Base-by-base conservation (phyloP, 495 filamentous ascomycete genomes). In the Podospora didyma region DNA sequence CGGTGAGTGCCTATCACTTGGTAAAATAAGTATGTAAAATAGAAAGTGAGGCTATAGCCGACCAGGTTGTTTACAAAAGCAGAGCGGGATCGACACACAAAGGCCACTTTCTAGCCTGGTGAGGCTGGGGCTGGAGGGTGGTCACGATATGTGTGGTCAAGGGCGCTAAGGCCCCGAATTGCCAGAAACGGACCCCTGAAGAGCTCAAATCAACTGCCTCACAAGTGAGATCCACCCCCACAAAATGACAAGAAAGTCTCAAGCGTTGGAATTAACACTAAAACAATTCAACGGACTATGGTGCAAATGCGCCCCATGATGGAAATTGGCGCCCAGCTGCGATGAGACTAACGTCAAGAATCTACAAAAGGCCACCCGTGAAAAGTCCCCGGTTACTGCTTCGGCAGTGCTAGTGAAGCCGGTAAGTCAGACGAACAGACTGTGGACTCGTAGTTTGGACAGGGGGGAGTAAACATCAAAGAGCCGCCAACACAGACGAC, bases 1-100 rank as follows among this genome's bases (percentile, higher is more conserved):
- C 65, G 65, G 54, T 23, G 46, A 37, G 49, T 47, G 61, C 23
- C 24, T 45, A 60, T 57, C 54, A 48, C 23, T 24, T 37, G 41
- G 44, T 44, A 31, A 22, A 62, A 19, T 26, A 11, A 44, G 19
- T 26, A 55, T 6, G 12, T 22, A 49, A 23, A 26, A 17, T 21
- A 11, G 7, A 31, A 21, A 51, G 19, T 28, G 52, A 56, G 26
- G 37, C 42, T 49, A 20, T 45, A 28, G 22, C 42, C 19, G 37
- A 44, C 51, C 22, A 20, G 52, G 37, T 46, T 53, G 49, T 14
- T 17, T 16, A 37, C 23, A 23, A 31, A 28, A 24, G 22, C 22
- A 34, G 19, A 44, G 50, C 14, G 45, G 41, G 34, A 35, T 26
- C 50, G 50, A 45, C 41, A 45, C 17, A 53, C 12, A 20, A 23